phyloP scores from a whole-genome alignment of 805 yeast genomes.

The Candida yuanshanica region DNA sequence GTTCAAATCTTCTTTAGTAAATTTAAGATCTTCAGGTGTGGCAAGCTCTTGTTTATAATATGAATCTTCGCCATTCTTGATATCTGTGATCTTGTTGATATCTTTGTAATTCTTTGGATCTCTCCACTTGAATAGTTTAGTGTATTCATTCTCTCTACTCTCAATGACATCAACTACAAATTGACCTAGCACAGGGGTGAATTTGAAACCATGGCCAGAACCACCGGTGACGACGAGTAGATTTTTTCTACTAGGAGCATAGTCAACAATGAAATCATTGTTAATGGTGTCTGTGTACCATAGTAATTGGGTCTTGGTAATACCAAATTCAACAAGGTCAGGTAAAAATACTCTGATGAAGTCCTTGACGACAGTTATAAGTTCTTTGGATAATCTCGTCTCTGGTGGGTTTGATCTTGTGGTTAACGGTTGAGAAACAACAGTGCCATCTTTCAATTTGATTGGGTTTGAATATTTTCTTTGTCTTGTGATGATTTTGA shows the following conservation, averaged over 20 bases:
- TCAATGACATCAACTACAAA: constrained; percentile 29
- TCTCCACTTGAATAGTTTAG: constrained; percentile 31
- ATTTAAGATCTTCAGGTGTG: constrained; percentile 18
- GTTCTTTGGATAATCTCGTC: constrained; percentile 20
- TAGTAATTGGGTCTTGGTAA: constrained; percentile 24
- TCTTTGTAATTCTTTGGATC: constrained; percentile 22
- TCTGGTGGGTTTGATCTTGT: constrained; percentile 19
- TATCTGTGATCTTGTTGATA: constrained; percentile 19
- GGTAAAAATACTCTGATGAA: constrained; percentile 16
- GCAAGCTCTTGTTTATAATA: constrained; percentile 30
- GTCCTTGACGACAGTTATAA: constrained; percentile 21
- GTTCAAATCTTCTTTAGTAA: constrained; percentile 8
- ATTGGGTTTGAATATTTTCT: constrained; percentile 30
- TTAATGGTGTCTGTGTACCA: constrained; percentile 34
- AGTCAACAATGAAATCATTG: constrained; percentile 16
- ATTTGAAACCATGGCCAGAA: constrained; percentile 32
- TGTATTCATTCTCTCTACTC: constrained; percentile 25
- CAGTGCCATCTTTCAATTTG: constrained; percentile 15
- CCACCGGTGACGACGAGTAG: constrained; percentile 30
- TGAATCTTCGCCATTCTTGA: constrained; percentile 9
- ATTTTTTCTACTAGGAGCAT: constrained; percentile 13
- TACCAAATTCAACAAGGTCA: constrained; percentile 15
- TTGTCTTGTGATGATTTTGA: constrained; percentile 33
- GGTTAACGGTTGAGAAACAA: constrained; percentile 29
- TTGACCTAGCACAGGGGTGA: constrained; percentile 29